These are phyloP conservation scores for Thielaviopsis musarum DNA, from an alignment of 2,329 filamentous ascomycete species.

Conservation along the genomic window DNA sequence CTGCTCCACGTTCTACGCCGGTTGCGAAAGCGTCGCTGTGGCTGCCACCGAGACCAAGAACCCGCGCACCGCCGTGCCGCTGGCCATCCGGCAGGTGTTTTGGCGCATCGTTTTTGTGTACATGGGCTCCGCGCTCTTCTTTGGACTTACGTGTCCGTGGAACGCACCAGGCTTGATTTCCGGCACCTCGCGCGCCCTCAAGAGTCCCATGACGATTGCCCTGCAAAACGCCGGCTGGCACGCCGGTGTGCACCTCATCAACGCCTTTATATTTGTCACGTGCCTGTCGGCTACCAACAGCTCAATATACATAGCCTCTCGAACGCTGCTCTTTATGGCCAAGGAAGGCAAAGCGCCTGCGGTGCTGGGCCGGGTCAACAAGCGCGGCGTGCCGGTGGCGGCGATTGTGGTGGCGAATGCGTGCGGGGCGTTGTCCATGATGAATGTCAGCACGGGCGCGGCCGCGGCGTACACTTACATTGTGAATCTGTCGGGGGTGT, in stretches of 20 bases:
- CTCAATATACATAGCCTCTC: slow-evolving; percentile 60
- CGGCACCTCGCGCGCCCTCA: slow-evolving; percentile 43
- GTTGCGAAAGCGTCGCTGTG: slow-evolving; percentile 46
- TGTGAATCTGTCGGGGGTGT: slow-evolving; percentile 52
- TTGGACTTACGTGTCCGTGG: slow-evolving; percentile 55
- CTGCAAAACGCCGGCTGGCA: slow-evolving; percentile 59
- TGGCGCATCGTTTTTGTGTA: slow-evolving; percentile 46
- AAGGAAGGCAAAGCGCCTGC: slow-evolving; percentile 54
- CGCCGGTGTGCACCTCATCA: slow-evolving; percentile 59
- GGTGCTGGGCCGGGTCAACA: slow-evolving; percentile 51
- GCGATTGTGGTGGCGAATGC: slow-evolving; percentile 53
- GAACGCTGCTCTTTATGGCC: slow-evolving; percentile 61
- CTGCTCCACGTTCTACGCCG: slow-evolving; percentile 54
- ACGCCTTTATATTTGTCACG: slow-evolving; percentile 59
- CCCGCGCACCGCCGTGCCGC: slow-evolving; percentile 36
- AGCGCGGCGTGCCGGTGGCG: slow-evolving; percentile 42
- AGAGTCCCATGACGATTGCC: slow-evolving; percentile 58
- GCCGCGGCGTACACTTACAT: slow-evolving; percentile 51
- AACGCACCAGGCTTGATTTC: slow-evolving; percentile 47
- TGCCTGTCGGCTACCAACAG: slow-evolving; percentile 57
- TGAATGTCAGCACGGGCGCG: slow-evolving; percentile 53
- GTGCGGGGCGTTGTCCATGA: slow-evolving; percentile 56
- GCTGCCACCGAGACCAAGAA: slow-evolving; percentile 45
- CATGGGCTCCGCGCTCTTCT: slow-evolving; percentile 58
- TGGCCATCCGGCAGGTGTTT: slow-evolving; percentile 43